These are phyloP conservation scores for Aspergillus sp. DNA, from an alignment of 2,329 filamentous ascomycete species.

Conservation along the genomic window DNA sequence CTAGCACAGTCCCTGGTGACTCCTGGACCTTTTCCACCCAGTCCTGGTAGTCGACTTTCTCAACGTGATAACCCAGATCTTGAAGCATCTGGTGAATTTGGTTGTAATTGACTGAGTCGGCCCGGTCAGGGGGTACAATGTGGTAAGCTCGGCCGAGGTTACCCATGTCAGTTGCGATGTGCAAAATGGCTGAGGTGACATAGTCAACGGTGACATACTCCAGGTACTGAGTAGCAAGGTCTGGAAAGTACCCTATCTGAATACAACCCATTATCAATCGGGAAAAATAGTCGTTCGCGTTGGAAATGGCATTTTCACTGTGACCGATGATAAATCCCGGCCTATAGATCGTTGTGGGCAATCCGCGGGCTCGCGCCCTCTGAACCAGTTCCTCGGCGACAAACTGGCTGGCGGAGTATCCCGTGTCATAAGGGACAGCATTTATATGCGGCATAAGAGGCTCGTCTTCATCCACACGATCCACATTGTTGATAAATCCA, in stretches of 20 bases:
- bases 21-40: not conserved
- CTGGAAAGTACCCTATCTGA: not conserved
- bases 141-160: not conserved
- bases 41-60: not conserved
- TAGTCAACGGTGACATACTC: conserved; percentile 3
- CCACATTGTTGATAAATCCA: not conserved
- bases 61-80: not conserved
- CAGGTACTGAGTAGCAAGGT: not conserved
- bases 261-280: conserved; percentile 1
- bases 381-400: not conserved
- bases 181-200: not conserved
- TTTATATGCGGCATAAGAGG: not conserved
- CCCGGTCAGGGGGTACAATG: not conserved
- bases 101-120: not conserved
- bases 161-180: not conserved
- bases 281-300: not conserved
- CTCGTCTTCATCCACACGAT: not conserved
- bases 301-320: not conserved
- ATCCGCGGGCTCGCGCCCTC: not conserved
- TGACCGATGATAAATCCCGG: conserved; percentile 3
- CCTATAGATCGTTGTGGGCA: not conserved
- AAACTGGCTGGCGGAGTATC: not conserved
- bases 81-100: not conserved
- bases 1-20: not conserved
- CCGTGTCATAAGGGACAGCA: not conserved